Conservation (phyloP, 352 stramenopile species). For the Saprolegnia parasitica region DNA sequence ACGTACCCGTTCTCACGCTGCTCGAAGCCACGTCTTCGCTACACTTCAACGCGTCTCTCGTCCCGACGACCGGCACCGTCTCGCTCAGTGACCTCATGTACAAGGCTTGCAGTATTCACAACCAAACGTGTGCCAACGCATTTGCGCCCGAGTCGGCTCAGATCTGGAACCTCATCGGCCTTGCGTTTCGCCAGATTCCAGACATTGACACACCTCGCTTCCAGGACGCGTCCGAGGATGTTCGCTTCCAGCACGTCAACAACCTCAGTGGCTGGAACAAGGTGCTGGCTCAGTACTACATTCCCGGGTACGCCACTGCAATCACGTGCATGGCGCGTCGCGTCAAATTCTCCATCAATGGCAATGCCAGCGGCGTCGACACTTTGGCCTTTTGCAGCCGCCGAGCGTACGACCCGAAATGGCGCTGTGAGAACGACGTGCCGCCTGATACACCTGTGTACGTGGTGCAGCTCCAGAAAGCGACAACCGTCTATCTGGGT, state of each 20-base stretch:
- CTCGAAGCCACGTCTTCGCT: conserved; percentile 26
- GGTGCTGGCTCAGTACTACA: conserved; percentile 4
- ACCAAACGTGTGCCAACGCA: not conserved
- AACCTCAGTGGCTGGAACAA: conserved; percentile 13
- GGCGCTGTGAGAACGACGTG: not conserved
- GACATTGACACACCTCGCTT: not conserved
- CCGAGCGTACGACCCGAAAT: not conserved
- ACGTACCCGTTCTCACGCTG: conserved; percentile 28
- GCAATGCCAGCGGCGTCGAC: not conserved
- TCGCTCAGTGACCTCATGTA: conserved; percentile 1
- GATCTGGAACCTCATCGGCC: not conserved
- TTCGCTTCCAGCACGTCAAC: conserved; percentile 4
- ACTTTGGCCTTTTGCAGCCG: not conserved
- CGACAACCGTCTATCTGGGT: not conserved
- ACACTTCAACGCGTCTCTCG: not conserved
- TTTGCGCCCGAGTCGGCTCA: not conserved
- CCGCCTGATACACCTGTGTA: not conserved
- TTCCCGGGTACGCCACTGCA: not conserved
- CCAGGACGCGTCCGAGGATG: not conserved
- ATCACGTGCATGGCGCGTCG: not conserved
- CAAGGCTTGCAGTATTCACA: not conserved
- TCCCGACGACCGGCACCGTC: not conserved
- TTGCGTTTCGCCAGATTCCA: not conserved
- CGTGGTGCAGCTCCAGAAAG: not conserved
- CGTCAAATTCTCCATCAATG: not conserved